phyloP scores from a whole-genome alignment of 2,329 filamentous ascomycete species.

The Sphaerostilbella broomeana region DNA sequence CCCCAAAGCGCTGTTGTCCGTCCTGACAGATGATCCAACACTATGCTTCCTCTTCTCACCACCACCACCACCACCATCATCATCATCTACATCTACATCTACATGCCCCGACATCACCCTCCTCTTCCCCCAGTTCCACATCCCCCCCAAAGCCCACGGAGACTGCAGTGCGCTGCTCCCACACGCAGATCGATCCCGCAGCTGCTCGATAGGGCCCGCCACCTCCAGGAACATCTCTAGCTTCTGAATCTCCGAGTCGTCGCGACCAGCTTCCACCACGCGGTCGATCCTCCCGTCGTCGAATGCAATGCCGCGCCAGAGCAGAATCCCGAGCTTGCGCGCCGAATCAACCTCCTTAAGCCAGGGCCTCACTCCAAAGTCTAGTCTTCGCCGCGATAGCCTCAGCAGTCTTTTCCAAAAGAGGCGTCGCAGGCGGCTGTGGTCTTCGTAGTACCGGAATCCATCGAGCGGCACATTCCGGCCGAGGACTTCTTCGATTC shows the following conservation, averaged over 20 bases:
- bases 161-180: too few species aligned
- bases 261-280: conserved; percentile 44
- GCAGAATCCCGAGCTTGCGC: conserved; percentile 46
- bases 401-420: conserved; percentile 45
- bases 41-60: too few species aligned
- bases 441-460: conserved; percentile 40
- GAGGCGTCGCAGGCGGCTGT: conserved; percentile 33
- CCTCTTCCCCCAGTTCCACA: not conserved
- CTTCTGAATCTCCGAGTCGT: conserved; percentile 47
- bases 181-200: too few species aligned
- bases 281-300: conserved; percentile 54
- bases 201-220: not conserved
- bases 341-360: conserved; percentile 18
- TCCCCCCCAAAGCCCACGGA: not conserved
- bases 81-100: too few species aligned
- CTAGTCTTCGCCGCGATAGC: conserved; percentile 2
- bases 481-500: conserved; percentile 54
- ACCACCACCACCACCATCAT: too few species aligned
- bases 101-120: too few species aligned
- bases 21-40: too few species aligned
- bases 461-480: conserved; percentile 27
- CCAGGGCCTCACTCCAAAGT: not conserved
- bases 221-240: conserved; percentile 31
- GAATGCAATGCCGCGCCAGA: conserved; percentile 60
- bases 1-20: too few species aligned